Evolutionary conservation across 2,329 filamentous ascomycete species (phyloP).

Genomic region (Alternaria hordeiaustralica): DNA sequence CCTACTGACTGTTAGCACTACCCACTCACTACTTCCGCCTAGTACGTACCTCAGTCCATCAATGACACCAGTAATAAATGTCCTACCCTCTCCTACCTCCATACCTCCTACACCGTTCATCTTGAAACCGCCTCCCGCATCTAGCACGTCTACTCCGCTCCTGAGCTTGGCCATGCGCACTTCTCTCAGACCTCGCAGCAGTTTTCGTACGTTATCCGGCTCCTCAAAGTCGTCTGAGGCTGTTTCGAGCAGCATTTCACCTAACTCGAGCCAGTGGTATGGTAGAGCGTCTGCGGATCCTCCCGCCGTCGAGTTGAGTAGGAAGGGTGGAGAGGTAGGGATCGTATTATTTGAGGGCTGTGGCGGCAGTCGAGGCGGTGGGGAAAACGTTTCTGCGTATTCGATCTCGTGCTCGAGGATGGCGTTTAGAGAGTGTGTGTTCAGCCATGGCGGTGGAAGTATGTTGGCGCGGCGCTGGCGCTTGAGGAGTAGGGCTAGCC

Average conservation of each 20-base stretch:
- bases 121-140: conserved; percentile 74
- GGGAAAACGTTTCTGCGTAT: conserved; percentile 73
- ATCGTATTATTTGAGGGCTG: conserved; percentile 52
- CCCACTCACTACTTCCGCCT: too few species aligned
- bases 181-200: conserved; percentile 83
- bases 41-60: conserved; percentile 71
- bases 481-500: conserved; percentile 94
- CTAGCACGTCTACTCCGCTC: conserved; percentile 73
- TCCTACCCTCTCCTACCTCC: conserved; percentile 87
- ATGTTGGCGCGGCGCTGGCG: conserved; percentile 94
- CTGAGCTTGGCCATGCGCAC: conserved; percentile 89
- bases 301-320: conserved; percentile 74
- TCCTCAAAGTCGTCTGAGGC: conserved; percentile 82
- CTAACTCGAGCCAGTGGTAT: conserved; percentile 94
- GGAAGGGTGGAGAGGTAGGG: conserved; percentile 70
- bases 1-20: conserved; percentile 50
- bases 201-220: conserved; percentile 73
- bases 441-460: conserved; percentile 86
- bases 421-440: conserved; percentile 73
- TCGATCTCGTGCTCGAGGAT: conserved; percentile 84
- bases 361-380: conserved; percentile 74
- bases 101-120: conserved; percentile 86
- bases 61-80: conserved; percentile 83
- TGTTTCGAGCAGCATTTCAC: conserved; percentile 83
- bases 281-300: conserved; percentile 75